Evolutionary conservation across 495 filamentous ascomycete genomes (phyloP), one percentile per base, ranked within the genome.

Genomic region (Penicillium angulare): DNA sequence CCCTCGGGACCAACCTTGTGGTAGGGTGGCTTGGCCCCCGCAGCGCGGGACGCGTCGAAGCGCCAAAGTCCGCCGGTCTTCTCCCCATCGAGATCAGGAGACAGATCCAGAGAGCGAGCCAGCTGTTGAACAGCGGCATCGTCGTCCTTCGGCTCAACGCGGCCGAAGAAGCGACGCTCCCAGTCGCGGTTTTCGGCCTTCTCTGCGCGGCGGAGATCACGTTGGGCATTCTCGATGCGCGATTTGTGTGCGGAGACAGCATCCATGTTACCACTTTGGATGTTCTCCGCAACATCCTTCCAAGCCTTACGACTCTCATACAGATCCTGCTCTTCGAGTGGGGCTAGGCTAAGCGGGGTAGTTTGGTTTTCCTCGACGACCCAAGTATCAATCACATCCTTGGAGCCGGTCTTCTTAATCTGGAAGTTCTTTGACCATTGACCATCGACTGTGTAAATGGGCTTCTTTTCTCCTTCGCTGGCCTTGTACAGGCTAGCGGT

Each of bases 11-110:
- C 73, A 40, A 50, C 34, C 52, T 68, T 68, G 58, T 73, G 67
- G 52, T 76, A 78, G 20, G 74, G 74, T 2, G 73, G 72, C 32
- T 62, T 52, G 12, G 73, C 75, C 56, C 50, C 65, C n/a, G 43
- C 76, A 15, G 83, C 82, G 67, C 90, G 89, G 29, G 71, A 69
- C 20, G 62, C 55, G 64, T 95, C 88, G 66, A 90, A 97, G 31
- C 87, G 75, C 92, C 92, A 97, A 18, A 97, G 79, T 3, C 92
- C 92, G 47, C 84, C 86, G 7, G 92, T 96, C 75, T 91, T 89
- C 48, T 89, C 88, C 22, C 79, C 76, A 49, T 93, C 90, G 2
- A 81, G 57, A n/a, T 75, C 73, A 1, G 50, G 42, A 16, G 55
- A 36, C 10, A 87, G 60, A 17, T 84, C 81, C 3, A 84, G 69